A percentile compares a stretch with the other conserved stretches of the same genome.
Evolutionary conservation across 2,329 filamentous ascomycete species (phyloP).

Genomic region (Ophiocordyceps sinensis): DNA sequence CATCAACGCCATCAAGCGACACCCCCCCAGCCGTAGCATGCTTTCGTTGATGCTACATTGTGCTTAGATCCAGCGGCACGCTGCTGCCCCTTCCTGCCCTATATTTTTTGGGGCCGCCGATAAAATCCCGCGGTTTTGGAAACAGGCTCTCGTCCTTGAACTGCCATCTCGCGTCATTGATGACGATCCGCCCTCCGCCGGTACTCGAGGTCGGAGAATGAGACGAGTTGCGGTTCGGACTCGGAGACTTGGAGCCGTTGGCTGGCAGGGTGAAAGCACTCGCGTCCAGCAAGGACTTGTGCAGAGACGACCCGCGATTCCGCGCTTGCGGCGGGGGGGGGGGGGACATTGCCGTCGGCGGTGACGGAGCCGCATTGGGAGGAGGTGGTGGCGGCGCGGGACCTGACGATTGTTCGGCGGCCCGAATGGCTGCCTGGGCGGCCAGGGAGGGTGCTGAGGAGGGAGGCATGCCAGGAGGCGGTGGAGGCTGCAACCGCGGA

Average conservation of each 20-base stretch:
- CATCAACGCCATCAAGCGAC: neutral
- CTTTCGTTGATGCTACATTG: conserved; percentile 9
- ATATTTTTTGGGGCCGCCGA: conserved; percentile 63
- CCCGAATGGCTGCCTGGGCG: conserved; percentile 28
- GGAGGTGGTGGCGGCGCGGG: conserved; percentile 19
- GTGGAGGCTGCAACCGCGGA: conserved; percentile 18
- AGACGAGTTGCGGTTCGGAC: conserved; percentile 20
- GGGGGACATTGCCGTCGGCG: conserved; percentile 23
- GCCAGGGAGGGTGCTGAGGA: conserved; percentile 23
- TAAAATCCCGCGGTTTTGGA: conserved; percentile 73
- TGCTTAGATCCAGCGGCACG: conserved; percentile 72
- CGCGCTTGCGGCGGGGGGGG: conserved; percentile 22
- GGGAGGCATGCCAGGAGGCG: conserved; percentile 10
- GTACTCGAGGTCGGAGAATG: conserved; percentile 15
- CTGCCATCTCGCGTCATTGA: conserved; percentile 72
- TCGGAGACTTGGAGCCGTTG: conserved; percentile 43
- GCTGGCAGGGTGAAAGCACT: conserved; percentile 59
- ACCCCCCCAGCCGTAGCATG: neutral
- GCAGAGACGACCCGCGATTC: conserved; percentile 31
- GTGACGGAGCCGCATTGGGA: conserved; percentile 10
- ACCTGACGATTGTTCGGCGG: conserved; percentile 24
- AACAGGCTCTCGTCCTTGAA: conserved; percentile 73
- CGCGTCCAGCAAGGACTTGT: conserved; percentile 54
- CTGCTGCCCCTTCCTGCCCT: conserved; percentile 85
- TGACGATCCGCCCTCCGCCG: conserved; percentile 30